Percentiles rank a stretch among this genome's conserved stretches.
Conservation (phyloP, 2,329 filamentous ascomycete species). For the Plectosphaerella plurivora region DNA sequence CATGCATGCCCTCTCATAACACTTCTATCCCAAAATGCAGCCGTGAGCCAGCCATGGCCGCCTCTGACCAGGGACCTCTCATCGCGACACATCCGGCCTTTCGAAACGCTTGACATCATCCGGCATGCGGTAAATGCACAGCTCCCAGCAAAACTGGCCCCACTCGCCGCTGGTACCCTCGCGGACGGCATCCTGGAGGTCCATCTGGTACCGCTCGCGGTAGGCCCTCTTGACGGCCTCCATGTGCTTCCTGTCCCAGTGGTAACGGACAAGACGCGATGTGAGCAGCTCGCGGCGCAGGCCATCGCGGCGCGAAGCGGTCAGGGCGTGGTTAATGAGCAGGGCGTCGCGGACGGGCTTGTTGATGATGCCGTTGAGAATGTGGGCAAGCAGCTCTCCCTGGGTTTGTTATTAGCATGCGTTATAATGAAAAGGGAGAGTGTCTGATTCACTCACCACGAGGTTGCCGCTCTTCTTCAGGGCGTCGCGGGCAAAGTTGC, state of each 20-base stretch:
- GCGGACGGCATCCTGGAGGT: conserved; percentile 72
- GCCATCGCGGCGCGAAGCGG: conserved; percentile 63
- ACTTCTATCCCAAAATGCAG: no score
- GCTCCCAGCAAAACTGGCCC: conserved; percentile 68
- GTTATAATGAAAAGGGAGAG: neutral
- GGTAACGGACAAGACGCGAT: conserved; percentile 78
- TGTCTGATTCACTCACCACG: conserved; percentile 54
- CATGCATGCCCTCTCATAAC: no score
- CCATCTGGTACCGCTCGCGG: conserved; percentile 67
- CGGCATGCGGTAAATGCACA: conserved; percentile 60
- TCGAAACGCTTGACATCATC: conserved; percentile 53
- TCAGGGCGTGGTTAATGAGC: conserved; percentile 85
- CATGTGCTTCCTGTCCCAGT: conserved; percentile 88
- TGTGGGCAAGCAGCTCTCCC: conserved; percentile 92
- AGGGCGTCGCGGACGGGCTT: conserved; percentile 89
- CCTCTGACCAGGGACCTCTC: neutral
- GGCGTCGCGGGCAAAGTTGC: conserved; percentile 85
- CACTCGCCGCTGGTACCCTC: conserved; percentile 75
- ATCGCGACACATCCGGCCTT: conserved; percentile 16
- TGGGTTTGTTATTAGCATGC: conserved; percentile 28
- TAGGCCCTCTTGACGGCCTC: conserved; percentile 76
- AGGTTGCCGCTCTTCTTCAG: conserved; percentile 86
- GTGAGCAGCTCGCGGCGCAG: conserved; percentile 83
- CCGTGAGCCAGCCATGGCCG: no score
- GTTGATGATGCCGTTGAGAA: conserved; percentile 96